Evolutionary conservation across 192 early-diverging fungal genomes (phyloP).

Genomic region (Mortierella antarctica): DNA sequence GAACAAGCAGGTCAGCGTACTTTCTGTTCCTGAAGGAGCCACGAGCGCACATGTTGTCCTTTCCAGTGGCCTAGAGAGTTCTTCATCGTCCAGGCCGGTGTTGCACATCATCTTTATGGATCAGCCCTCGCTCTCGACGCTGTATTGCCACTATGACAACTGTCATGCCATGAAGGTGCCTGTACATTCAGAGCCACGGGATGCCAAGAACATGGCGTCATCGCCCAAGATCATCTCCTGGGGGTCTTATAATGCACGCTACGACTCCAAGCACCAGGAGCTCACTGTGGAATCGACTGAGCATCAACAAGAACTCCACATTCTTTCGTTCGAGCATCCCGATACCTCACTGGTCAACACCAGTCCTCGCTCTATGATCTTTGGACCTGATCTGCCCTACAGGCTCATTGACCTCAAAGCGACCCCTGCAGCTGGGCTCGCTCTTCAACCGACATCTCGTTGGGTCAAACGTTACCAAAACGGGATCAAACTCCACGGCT

Average conservation of each 20-base stretch:
- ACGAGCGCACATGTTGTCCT: conserved; percentile 25
- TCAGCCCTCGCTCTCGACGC: conserved; percentile 16
- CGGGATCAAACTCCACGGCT: conserved; percentile 3
- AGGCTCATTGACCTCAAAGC: conserved; percentile 27
- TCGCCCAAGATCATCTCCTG: conserved; percentile 58
- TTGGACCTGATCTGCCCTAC: conserved; percentile 16
- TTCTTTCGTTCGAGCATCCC: conserved; percentile 44
- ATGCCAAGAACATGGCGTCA: conserved; percentile 8
- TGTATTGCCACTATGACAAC: conserved; percentile 46
- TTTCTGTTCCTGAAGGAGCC: conserved; percentile 31
- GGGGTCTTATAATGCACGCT: conserved; percentile 61
- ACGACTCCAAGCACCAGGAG: conserved; percentile 19
- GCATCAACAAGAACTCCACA: conserved; percentile 38
- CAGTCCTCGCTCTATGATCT: not conserved
- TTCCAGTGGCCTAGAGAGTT: conserved; percentile 19
- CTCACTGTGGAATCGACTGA: conserved; percentile 49
- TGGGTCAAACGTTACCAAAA: conserved; percentile 16
- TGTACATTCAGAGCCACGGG: not conserved
- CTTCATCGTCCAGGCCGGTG: conserved; percentile 53
- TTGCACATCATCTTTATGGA: conserved; percentile 34
- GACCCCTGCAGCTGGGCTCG: conserved; percentile 4
- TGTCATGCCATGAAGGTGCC: not conserved
- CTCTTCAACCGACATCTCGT: not conserved
- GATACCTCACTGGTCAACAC: conserved; percentile 4
- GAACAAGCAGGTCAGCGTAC: conserved; percentile 9